A percentile compares a stretch with the other conserved stretches of the same genome.
phyloP scores from a whole-genome alignment of 2,329 filamentous ascomycete genomes.

The Diplodia mutila region DNA sequence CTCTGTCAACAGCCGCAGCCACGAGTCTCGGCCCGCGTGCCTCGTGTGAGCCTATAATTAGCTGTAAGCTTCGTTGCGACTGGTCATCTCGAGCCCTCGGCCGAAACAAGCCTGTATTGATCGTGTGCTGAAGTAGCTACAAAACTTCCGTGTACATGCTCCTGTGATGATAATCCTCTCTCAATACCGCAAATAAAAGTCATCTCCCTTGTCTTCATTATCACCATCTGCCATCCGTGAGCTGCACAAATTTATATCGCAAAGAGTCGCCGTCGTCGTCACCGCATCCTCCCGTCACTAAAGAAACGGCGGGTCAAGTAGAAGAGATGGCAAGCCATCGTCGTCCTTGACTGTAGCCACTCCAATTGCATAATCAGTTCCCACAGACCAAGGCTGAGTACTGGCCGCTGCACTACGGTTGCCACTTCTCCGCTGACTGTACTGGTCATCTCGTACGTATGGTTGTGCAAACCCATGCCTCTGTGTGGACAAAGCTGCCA shows the following conservation, averaged over 20 bases:
- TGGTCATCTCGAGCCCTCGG: neutral
- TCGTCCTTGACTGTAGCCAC: neutral
- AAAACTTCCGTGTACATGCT: neutral
- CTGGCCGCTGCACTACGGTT: neutral
- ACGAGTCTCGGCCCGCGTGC: neutral
- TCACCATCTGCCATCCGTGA: neutral
- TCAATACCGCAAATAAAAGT: neutral
- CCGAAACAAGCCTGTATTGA: neutral
- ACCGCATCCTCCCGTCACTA: neutral
- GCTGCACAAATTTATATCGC: neutral
- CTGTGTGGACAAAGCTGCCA: neutral
- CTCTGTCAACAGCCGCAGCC: too few species aligned
- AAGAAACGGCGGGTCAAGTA: slow-evolving; percentile 1
- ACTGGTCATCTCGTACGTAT: neutral
- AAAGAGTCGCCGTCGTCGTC: neutral
- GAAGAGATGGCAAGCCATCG: neutral
- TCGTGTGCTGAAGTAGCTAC: neutral
- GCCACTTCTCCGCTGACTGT: slow-evolving; percentile 10
- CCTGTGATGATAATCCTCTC: neutral
- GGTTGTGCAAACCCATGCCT: neutral
- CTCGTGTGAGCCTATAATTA: slow-evolving; percentile 8
- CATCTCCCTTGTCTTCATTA: neutral
- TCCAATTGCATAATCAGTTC: neutral
- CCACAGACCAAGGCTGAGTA: neutral
- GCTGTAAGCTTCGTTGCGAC: neutral